Base-by-base conservation (phyloP, 352 stramenopile species). In the Phytopythium aichiense region DNA sequence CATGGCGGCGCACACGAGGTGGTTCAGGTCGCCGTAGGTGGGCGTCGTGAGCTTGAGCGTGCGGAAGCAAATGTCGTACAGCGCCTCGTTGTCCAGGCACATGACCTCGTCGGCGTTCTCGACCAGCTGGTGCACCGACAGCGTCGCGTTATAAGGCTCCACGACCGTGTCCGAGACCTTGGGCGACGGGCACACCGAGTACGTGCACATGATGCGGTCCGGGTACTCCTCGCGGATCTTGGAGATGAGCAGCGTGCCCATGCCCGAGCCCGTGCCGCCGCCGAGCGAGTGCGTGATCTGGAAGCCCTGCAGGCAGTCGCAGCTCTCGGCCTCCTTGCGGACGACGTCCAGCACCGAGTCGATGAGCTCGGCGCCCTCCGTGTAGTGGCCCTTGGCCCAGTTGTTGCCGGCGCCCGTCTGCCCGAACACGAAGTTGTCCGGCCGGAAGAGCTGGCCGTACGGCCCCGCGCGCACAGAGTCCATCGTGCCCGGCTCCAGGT, bases 51-150 rank as follows among this genome's bases (percentile, higher is more conserved):
- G 88, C 82, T 99, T 99, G 53, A 99, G 83, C 56, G 98, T 99
- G 64, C 97, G 96, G 92, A 99, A 99, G 87, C 98, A 99, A 86
- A 99, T 99, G 74, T 99, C 97, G 83, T 99, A 99, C 46, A 99
- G 87, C 46, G 98, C 98, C 81, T 99, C 97, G 81, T 99, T 99
- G 74, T 99, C 98, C 63, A 99, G 85, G 64, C 96, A 98, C 86
- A 99, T 99, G 76, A 97, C 98, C 74, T 99, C 97, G 84, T 99
- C 98, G 59, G 97, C 96, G 83, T 99, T 99, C 81, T 99, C 97
- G 35, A 99, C 96, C 50, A 99, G 91, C 88, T 99, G 97, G 77
- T 99, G 97, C 56, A 99, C 91, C 15, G 97, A 99, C 30, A 99
- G 91, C 45, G 96, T 99, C 49, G 97, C 96, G 77, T 99, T 99